A percentile compares a stretch with the other conserved stretches of the same genome.
These are phyloP conservation scores for Rhynchosporium graminicola DNA, from an alignment of 2,329 filamentous ascomycete species.

Conservation along the genomic window DNA sequence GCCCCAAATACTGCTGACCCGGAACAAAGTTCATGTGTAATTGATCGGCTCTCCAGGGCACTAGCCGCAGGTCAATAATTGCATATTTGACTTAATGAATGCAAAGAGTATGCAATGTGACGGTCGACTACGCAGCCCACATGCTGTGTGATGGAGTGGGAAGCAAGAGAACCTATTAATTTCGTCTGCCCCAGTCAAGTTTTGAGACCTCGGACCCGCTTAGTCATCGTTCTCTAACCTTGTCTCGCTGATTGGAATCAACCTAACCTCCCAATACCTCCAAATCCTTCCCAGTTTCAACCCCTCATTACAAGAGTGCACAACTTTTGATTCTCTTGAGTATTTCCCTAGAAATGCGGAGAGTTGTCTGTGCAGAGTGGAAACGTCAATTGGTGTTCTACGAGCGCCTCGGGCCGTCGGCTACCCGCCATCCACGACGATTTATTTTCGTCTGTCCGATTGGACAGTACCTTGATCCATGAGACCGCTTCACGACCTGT, in stretches of 20 bases:
- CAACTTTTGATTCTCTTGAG: neutral
- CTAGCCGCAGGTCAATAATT: too few relatives aligned
- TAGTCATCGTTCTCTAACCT: too few relatives aligned
- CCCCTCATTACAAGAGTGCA: constrained; percentile 10
- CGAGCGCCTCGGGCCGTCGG: constrained; percentile 3
- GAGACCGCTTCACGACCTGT: constrained; percentile 14
- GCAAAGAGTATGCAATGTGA: neutral
- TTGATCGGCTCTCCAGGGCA: too few relatives aligned
- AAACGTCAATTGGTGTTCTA: neutral
- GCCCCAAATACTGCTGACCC: neutral
- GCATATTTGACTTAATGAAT: neutral
- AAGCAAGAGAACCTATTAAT: neutral
- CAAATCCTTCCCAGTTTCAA: neutral
- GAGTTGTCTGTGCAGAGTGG: neutral
- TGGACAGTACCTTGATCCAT: neutral
- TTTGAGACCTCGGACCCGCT: neutral
- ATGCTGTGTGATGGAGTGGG: neutral
- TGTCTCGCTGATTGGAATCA: neutral
- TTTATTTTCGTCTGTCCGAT: neutral
- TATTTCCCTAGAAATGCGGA: neutral
- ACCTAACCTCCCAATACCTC: neutral
- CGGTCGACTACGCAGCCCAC: neutral
- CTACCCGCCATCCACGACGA: neutral
- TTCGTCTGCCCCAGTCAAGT: neutral
- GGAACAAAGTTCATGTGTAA: neutral